phyloP scores from a whole-genome alignment of 139 green algal species.

The Micractinium conductrix region DNA sequence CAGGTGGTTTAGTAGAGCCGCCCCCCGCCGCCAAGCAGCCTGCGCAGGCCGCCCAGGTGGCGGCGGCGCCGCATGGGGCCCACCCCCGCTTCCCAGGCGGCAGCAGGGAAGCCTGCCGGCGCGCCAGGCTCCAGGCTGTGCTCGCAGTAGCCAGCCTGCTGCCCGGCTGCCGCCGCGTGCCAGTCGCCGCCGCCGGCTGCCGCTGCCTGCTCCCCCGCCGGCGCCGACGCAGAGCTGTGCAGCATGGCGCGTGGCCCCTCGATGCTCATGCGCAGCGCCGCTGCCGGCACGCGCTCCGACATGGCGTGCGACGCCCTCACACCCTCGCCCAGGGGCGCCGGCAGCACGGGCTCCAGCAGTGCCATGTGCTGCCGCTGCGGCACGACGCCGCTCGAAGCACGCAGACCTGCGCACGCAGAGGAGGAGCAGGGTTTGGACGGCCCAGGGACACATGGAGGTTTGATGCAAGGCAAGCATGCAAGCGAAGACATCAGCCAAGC shows the following conservation, averaged over 20 bases:
- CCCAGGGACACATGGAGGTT: too few species aligned
- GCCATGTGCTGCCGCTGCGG: not conserved
- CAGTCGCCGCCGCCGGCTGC: not conserved
- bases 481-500: too few species aligned
- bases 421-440: too few species aligned
- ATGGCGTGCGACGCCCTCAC: constrained; percentile 22
- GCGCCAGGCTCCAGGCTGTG: not conserved
- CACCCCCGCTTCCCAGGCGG: not conserved
- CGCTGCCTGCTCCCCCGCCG: not conserved
- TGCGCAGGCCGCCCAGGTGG: not conserved
- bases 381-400: not conserved
- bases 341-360: constrained; percentile 38
- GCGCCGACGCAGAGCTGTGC: not conserved
- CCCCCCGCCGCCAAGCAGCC: too few species aligned
- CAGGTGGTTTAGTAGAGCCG: too few species aligned
- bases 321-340: constrained; percentile 35
- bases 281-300: constrained; percentile 11
- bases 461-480: too few species aligned
- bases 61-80: not conserved
- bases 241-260: not conserved
- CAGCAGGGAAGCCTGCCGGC: not conserved
- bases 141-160: not conserved
- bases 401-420: not conserved
- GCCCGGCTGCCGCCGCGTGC: not conserved
- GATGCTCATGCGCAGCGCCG: constrained; percentile 7